Conservation (phyloP, 1,284 basidiomycete genomes). For the Cryptococcus amylolentus region DNA sequence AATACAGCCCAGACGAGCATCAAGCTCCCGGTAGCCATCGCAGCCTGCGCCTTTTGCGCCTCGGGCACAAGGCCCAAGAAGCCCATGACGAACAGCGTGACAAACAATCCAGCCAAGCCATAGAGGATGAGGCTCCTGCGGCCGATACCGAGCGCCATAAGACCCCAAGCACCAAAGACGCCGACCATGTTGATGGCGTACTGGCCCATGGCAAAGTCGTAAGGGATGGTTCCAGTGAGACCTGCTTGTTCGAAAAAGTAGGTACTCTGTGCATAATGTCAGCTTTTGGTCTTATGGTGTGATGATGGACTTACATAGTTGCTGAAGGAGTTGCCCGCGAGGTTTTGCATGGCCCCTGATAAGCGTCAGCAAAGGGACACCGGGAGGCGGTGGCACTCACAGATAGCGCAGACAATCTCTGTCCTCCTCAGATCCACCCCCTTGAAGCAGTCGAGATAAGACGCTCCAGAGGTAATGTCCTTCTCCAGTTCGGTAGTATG, state of each 20-base stretch:
- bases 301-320: slow-evolving; percentile 15
- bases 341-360: slow-evolving; percentile 40
- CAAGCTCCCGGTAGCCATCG: slow-evolving; percentile 50
- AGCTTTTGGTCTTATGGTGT: background rate
- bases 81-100: slow-evolving; percentile 54
- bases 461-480: slow-evolving; percentile 24
- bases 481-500: slow-evolving; percentile 41
- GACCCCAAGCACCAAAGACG: slow-evolving; percentile 42
- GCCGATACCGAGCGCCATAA: slow-evolving; percentile 49
- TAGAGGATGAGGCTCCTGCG: slow-evolving; percentile 51
- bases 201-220: slow-evolving; percentile 48
- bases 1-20: slow-evolving; percentile 51
- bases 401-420: slow-evolving; percentile 40
- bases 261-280: slow-evolving; percentile 27
- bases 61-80: slow-evolving; percentile 49
- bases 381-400: background rate
- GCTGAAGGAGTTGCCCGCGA: slow-evolving; percentile 42
- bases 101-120: slow-evolving; percentile 50
- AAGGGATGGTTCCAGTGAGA: slow-evolving; percentile 42
- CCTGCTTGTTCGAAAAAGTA: slow-evolving; percentile 53
- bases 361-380: no score
- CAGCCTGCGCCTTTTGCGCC: slow-evolving; percentile 18
- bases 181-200: slow-evolving; percentile 38
- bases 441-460: slow-evolving; percentile 54
- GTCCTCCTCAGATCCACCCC: slow-evolving; percentile 44